These are phyloP conservation scores for Xylariaceae sp. DNA, from an alignment of 2,329 filamentous ascomycete genomes.

Conservation along the genomic window DNA sequence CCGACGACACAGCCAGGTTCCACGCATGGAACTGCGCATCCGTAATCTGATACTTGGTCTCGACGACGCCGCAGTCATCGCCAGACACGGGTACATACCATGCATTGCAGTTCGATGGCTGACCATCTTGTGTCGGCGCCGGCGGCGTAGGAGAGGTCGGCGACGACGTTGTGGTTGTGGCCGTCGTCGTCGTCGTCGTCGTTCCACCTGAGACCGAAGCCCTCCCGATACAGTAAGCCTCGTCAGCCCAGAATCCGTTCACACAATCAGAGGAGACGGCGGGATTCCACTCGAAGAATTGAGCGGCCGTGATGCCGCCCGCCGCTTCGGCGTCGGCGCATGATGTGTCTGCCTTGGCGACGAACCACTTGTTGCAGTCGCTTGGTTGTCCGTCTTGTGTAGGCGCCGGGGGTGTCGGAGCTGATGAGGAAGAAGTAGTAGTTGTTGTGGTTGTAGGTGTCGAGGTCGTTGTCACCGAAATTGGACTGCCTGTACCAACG, in stretches of 20 bases:
- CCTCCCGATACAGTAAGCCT: conserved; percentile 4
- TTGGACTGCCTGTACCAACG: background rate
- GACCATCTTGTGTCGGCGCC: background rate
- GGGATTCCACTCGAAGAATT: conserved; percentile 12
- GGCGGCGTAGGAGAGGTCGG: conserved; percentile 1
- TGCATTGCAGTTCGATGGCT: background rate
- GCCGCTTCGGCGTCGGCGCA: background rate
- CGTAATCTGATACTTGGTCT: background rate
- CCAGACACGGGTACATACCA: background rate
- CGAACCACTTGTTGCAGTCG: background rate
- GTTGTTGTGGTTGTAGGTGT: background rate
- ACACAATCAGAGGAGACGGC: conserved; percentile 3
- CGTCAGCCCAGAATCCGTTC: background rate
- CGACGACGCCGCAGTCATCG: background rate
- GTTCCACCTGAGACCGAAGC: background rate
- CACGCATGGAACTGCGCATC: conserved; percentile 5
- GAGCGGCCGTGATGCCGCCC: background rate
- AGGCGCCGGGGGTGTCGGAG: background rate
- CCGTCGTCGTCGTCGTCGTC: background rate
- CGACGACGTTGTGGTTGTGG: background rate
- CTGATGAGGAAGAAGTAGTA: background rate
- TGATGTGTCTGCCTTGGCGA: background rate
- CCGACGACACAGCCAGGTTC: conserved; percentile 13
- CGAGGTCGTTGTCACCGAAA: background rate
- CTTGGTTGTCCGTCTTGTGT: background rate